Percentiles rank a stretch among this genome's conserved stretches.
These are phyloP conservation scores for Pichia nakasei DNA, from an alignment of 805 yeast species.

Conservation along the genomic window DNA sequence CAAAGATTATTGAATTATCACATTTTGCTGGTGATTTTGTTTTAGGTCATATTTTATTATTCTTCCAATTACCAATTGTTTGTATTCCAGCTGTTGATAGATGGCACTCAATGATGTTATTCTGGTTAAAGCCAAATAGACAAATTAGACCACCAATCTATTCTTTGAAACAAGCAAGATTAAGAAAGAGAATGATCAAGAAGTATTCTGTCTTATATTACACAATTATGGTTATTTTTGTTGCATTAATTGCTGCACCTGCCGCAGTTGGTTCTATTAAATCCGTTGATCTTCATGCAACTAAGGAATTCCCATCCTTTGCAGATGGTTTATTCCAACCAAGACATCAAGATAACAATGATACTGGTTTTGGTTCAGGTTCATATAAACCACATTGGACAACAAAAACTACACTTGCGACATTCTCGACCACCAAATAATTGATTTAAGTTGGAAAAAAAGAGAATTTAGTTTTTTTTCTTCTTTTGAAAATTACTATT, in stretches of 20 bases:
- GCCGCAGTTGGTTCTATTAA: constrained; percentile 61
- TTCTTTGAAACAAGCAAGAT: constrained; percentile 90
- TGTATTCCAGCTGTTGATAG: constrained; percentile 83
- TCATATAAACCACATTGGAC: constrained; percentile 37
- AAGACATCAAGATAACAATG: constrained; percentile 70
- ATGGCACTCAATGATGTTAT: constrained; percentile 97
- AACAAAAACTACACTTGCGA: constrained; percentile 32
- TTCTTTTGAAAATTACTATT: too few species aligned
- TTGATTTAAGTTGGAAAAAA: neutral
- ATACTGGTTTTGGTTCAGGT: constrained; percentile 53
- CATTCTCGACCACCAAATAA: constrained; percentile 40
- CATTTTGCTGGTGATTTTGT: constrained; percentile 96
- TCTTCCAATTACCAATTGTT: constrained; percentile 82
- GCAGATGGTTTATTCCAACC: constrained; percentile 80
- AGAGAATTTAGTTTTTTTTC: neutral
- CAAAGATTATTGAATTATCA: constrained; percentile 88
- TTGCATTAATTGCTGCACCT: constrained; percentile 80
- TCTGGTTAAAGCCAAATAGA: constrained; percentile 97
- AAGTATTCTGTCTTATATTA: constrained; percentile 83
- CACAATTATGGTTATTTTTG: constrained; percentile 56
- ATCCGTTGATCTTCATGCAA: constrained; percentile 30
- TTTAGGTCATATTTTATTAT: constrained; percentile 81
- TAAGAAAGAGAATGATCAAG: constrained; percentile 95
- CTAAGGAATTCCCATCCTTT: constrained; percentile 26
- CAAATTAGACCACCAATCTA: constrained; percentile 97